phyloP scores from a whole-genome alignment of 2,329 filamentous ascomycete genomes.

The Xylariaceae sp. region DNA sequence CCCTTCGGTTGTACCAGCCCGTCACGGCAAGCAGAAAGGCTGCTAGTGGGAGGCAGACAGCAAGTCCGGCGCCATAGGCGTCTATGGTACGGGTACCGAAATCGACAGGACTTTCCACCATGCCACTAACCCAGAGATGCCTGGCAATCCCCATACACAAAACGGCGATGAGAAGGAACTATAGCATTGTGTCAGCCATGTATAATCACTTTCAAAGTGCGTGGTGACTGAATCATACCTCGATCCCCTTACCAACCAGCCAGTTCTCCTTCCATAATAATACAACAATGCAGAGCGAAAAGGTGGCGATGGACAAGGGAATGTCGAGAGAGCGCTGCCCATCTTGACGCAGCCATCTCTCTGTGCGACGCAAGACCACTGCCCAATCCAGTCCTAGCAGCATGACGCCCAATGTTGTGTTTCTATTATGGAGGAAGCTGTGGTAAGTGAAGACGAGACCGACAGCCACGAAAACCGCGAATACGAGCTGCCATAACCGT shows the following conservation, averaged over 20 bases:
- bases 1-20: constrained; percentile 19
- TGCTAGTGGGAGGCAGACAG: constrained; percentile 15
- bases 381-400: constrained; percentile 17
- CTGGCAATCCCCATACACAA: constrained; percentile 15
- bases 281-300: constrained; percentile 14
- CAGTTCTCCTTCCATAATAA: constrained; percentile 21
- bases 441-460: constrained; percentile 22
- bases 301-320: constrained; percentile 14
- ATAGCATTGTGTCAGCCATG: constrained; percentile 6
- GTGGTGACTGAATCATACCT: constrained; percentile 7
- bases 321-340: constrained; percentile 10
- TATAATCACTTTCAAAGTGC: background rate
- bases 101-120: constrained; percentile 12
- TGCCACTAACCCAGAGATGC: constrained; percentile 14
- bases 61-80: constrained; percentile 13
- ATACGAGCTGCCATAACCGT: constrained; percentile 14
- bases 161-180: constrained; percentile 16
- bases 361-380: constrained; percentile 7
- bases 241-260: constrained; percentile 19
- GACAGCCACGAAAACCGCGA: constrained; percentile 9
- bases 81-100: constrained; percentile 9
- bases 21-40: constrained; percentile 14
- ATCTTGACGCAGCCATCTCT: constrained; percentile 14
- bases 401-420: constrained; percentile 21
- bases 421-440: constrained; percentile 22